A percentile compares a stretch with the other conserved stretches of the same genome.
Conservation (phyloP, 2,329 filamentous ascomycete species). For the Simplicillium aogashimaense region DNA sequence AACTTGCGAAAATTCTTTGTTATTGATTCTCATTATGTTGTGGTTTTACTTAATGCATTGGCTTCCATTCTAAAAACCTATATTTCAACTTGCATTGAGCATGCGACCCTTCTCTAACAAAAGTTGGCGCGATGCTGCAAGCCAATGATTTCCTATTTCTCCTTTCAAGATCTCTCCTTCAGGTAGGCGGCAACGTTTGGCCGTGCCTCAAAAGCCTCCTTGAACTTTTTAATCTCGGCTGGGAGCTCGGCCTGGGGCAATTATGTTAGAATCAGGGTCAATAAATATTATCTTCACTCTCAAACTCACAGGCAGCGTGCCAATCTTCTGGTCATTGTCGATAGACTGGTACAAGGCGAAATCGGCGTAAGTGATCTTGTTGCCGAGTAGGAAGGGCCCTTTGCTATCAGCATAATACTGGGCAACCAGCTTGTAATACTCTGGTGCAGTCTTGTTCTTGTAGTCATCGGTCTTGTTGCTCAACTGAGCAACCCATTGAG, state of each 20-base stretch:
- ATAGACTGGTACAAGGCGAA: constrained; percentile 28
- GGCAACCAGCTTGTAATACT: constrained; percentile 19
- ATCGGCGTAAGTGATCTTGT: constrained; percentile 24
- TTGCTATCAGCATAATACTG: constrained; percentile 17
- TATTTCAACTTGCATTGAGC: too few relatives aligned
- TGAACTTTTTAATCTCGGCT: not conserved
- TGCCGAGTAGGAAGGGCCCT: constrained; percentile 25
- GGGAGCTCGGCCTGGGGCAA: not conserved
- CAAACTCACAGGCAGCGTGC: constrained; percentile 22
- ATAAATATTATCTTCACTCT: too few relatives aligned
- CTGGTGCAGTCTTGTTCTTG: constrained; percentile 15
- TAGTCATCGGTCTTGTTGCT: constrained; percentile 16
- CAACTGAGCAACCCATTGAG: constrained; percentile 17
- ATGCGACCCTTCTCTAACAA: too few relatives aligned
- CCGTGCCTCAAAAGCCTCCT: constrained; percentile 1
- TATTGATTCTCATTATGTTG: too few relatives aligned
- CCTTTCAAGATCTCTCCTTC: not conserved
- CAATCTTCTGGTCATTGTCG: constrained; percentile 23
- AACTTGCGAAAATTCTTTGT: too few relatives aligned
- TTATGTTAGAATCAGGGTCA: not conserved
- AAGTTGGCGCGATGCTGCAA: too few relatives aligned
- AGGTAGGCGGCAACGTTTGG: not conserved
- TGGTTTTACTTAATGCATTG: too few relatives aligned
- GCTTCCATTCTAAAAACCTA: too few relatives aligned
- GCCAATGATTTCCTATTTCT: not conserved